phyloP scores from a whole-genome alignment of 1,284 basidiomycete species.

The Cryptococcus jaspeensis region DNA sequence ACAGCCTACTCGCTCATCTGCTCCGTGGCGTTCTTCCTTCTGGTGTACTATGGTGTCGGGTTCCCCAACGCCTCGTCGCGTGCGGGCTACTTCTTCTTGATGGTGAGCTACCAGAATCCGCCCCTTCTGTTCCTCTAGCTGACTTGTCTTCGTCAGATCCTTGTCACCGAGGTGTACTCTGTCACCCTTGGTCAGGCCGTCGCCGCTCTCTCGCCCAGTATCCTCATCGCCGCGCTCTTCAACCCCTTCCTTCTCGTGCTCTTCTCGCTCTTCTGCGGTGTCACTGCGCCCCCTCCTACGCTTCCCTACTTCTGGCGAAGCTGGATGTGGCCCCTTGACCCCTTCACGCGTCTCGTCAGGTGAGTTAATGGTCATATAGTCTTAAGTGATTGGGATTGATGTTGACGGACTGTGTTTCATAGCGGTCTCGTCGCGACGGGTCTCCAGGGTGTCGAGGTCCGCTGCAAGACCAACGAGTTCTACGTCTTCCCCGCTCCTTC shows the following conservation, averaged over 20 bases:
- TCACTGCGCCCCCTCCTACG: conserved; percentile 64
- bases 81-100: conserved; percentile 53
- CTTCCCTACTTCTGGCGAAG: conserved; percentile 69
- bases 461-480: conserved; percentile 68
- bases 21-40: conserved; percentile 70
- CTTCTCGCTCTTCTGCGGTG: conserved; percentile 73
- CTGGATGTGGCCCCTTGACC: conserved; percentile 55
- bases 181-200: conserved; percentile 70
- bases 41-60: conserved; percentile 48
- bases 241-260: conserved; percentile 67
- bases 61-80: conserved; percentile 35
- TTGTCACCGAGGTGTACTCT: conserved; percentile 72
- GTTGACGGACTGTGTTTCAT: conserved; percentile 9
- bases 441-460: conserved; percentile 69
- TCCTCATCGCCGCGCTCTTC: conserved; percentile 70
- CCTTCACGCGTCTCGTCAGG: conserved; percentile 69
- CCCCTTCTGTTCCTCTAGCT: not conserved
- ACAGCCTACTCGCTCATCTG: conserved; percentile 58
- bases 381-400: conserved; percentile 11
- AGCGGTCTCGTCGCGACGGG: conserved; percentile 72
- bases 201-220: conserved; percentile 64
- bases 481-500: conserved; percentile 67
- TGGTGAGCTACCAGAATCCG: conserved; percentile 53
- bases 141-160: conserved; percentile 57
- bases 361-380: conserved; percentile 17